Percentiles rank a stretch among this genome's conserved stretches.
phyloP scores from a whole-genome alignment of 2,329 filamentous ascomycete genomes.

The Trichophyton verrucosum region DNA sequence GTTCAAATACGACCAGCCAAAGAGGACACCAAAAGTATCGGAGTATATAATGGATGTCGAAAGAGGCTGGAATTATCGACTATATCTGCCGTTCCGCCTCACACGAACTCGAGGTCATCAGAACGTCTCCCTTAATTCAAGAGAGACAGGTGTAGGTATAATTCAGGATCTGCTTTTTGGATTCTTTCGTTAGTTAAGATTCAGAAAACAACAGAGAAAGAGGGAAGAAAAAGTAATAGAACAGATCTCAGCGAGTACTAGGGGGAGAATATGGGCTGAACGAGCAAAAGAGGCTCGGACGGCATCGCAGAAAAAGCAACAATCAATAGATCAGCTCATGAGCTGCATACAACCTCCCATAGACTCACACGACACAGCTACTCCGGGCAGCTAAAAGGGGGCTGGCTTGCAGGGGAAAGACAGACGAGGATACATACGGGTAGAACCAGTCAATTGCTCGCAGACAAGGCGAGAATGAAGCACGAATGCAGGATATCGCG shows the following conservation, averaged over 20 bases:
- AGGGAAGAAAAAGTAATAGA: not conserved
- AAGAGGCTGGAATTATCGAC: conserved; percentile 15
- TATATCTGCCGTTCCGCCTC: conserved; percentile 15
- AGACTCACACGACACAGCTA: conserved; percentile 2
- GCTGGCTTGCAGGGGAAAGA: not conserved
- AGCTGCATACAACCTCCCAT: not conserved
- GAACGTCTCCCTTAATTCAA: conserved; percentile 9
- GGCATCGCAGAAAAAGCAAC: not conserved
- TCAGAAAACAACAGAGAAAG: not conserved
- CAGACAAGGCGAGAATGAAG: not conserved
- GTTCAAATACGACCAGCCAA: conserved; percentile 5
- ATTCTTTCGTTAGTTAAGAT: not conserved
- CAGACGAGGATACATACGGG: not conserved
- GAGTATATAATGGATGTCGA: conserved; percentile 10
- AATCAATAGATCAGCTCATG: conserved; percentile 3
- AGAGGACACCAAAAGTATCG: conserved; percentile 5
- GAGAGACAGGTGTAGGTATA: conserved; percentile 1
- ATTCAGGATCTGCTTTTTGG: not conserved
- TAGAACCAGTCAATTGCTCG: not conserved
- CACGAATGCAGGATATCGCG: not conserved
- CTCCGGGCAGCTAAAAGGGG: not conserved
- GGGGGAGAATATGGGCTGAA: not conserved
- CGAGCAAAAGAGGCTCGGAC: not conserved
- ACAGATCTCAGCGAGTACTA: not conserved
- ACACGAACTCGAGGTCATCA: conserved; percentile 14